Evolutionary conservation across 2,329 filamentous ascomycete species (phyloP), one percentile per base, ranked within the genome.

Genomic region (Venturia nashicola): DNA sequence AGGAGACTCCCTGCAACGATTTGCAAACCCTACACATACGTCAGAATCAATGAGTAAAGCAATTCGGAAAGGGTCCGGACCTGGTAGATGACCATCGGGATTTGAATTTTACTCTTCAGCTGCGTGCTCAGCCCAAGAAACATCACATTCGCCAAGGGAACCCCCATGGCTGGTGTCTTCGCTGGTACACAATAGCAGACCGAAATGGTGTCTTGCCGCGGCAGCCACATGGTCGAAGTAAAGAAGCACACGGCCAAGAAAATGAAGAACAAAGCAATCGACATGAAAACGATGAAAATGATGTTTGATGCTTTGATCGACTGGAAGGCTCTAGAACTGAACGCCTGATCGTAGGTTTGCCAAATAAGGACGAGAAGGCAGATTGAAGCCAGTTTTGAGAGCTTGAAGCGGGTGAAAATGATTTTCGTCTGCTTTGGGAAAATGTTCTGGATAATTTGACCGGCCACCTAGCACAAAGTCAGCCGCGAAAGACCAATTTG

Each of bases 141-240:
- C 83, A 90, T 89, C 65, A 87, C 83, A 40, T 83, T 83, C 61
- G 84, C 80, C 36, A 90, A 71, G 0, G 87, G 87, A 8, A 90
- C 87, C 0, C 87, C 86, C 65, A 90, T 77, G 2, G 83, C 85
- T 1, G 86, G 86, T 2, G 87, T 89, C 73, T 91, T 91, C 16
- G 87, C 87, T 0, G 87, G 86, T 34, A 84, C 86, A 69, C 86
- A 89, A 72, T 90, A 90, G 68, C 86, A 89, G 16, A 89, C 83
- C 0, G 88, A 86, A 61, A 90, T 82, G 0, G 86, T 82, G 68
- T 89, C 84, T 65, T 82, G 80, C 44, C 80, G 81, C 0, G 80
- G 75, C 71, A 88, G 78, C 69, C 80, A 83, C 43, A 79, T 73
- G 2, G 81, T 72, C 1, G 79, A 80, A 1, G 83, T 77, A 44